Evolutionary conservation across 768 basidiomycete species (phyloP).

Genomic region (Mycena pura): DNA sequence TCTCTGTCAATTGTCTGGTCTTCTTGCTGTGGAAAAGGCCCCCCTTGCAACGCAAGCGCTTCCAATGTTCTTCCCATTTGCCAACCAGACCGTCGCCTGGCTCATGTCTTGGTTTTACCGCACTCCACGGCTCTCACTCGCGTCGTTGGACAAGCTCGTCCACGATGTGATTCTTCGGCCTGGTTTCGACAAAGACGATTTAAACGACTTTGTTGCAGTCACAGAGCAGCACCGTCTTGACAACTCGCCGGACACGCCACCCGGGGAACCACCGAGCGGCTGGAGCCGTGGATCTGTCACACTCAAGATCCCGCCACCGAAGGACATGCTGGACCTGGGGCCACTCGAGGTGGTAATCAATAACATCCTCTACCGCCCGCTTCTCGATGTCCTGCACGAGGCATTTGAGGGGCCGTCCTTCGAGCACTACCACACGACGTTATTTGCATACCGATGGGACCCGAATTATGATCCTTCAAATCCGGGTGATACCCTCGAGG

Average conservation of each 20-base stretch:
- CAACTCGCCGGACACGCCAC: neutral
- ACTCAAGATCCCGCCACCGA: constrained; percentile 29
- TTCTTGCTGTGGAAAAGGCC: neutral
- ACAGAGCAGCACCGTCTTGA: constrained; percentile 26
- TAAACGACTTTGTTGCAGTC: constrained; percentile 27
- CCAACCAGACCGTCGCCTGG: constrained; percentile 27
- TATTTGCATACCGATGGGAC: constrained; percentile 11
- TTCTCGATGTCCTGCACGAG: constrained; percentile 21
- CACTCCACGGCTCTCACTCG: constrained; percentile 19
- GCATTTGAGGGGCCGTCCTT: neutral
- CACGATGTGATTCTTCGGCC: constrained; percentile 29
- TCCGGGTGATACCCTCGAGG: neutral
- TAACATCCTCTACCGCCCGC: constrained; percentile 18
- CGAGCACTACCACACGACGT: constrained; percentile 13
- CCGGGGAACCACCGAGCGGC: constrained; percentile 13
- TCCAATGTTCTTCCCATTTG: constrained; percentile 23
- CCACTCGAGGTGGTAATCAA: constrained; percentile 27
- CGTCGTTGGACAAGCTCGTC: constrained; percentile 30
- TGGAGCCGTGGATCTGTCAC: constrained; percentile 32
- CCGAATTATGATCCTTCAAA: constrained; percentile 1
- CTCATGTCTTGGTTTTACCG: constrained; percentile 33
- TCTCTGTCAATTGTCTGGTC: constrained; percentile 21
- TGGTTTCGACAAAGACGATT: constrained; percentile 33
- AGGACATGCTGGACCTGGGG: constrained; percentile 19
- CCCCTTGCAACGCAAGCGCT: constrained; percentile 24